Evolutionary conservation across 2,329 filamentous ascomycete species (phyloP), one percentile per base, ranked within the genome.

Genomic region (Polytolypa hystricis): DNA sequence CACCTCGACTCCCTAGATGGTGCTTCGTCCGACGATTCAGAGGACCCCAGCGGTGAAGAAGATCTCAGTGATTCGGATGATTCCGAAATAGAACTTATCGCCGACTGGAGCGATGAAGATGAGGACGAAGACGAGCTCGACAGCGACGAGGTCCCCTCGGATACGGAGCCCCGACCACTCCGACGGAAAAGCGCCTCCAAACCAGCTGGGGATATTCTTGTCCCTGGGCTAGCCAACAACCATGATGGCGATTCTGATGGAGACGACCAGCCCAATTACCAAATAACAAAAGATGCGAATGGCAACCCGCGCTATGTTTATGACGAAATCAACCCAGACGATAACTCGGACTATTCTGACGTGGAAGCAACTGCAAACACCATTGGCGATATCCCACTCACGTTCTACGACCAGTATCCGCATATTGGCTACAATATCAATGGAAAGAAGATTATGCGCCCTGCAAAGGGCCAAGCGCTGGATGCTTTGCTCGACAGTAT

Each of bases 391-490:
- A 98, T 98, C 42, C 84, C 87, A 4, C 67, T 96, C 33, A 81
- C 83, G 3, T 96, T 94, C 64, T 98, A 98, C 67, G 91, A 98
- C 58, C 82, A 84, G 23, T 98, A 95, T 57, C 91, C 91, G 34
- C 91, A 98, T 58, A 95, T 98, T 56, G 91, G 91, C 41, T 98
- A 98, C 64, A 84, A 95, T 52, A 96, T 98, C 66, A 93, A 98
- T 60, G 91, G 91, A 60, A 95, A 93, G 73, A 93, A 84, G 61
- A 94, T 98, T 46, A 84, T 94, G 79, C 81, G 91, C 35, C 91
- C 91, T 5, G 91, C 93, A 3, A 89, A 86, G 48, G 89, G 89
- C 35, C 82, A 94, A 57, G 91, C 91, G 23, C 67, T 98, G 20
- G 91, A 98, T 67, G 85, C 86, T 9, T 71, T 98, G 29, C 70